Percentiles rank a stretch among this genome's conserved stretches.
phyloP scores from a whole-genome alignment of 2,329 filamentous ascomycete genomes.

The Aspergillus costaricaensis region DNA sequence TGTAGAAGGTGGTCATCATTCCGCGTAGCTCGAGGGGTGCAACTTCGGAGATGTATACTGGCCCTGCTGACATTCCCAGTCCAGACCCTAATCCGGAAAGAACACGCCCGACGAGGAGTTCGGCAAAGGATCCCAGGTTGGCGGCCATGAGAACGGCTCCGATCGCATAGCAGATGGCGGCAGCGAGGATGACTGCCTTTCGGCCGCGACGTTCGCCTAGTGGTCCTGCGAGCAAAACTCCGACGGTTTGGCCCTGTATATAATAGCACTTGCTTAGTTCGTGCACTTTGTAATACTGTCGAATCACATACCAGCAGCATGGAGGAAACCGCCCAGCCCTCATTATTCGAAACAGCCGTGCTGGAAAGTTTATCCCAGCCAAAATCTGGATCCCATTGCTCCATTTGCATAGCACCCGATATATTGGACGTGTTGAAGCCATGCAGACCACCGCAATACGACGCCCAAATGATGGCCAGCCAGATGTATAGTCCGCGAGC shows the following conservation, averaged over 20 bases:
- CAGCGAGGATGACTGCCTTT: constrained; percentile 19
- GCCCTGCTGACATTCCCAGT: constrained; percentile 52
- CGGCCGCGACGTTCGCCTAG: constrained; percentile 24
- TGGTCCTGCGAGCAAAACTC: constrained; percentile 21
- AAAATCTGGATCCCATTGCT: constrained; percentile 22
- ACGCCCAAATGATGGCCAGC: constrained; percentile 24
- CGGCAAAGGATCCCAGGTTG: constrained; percentile 21
- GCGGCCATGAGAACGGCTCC: constrained; percentile 24
- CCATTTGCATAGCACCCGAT: constrained; percentile 24
- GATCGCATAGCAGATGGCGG: constrained; percentile 21
- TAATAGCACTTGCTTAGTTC: neutral
- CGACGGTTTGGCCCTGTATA: constrained; percentile 15
- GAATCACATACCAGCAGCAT: constrained; percentile 21
- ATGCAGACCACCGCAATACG: constrained; percentile 24
- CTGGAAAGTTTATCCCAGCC: constrained; percentile 17
- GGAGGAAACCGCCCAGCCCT: constrained; percentile 24
- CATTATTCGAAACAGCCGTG: constrained; percentile 15
- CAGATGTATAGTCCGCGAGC: constrained; percentile 20
- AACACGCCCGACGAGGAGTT: constrained; percentile 20
- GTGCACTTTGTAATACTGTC: neutral
- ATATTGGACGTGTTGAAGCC: constrained; percentile 29
- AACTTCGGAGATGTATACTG: constrained; percentile 85
- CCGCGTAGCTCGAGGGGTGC: constrained; percentile 71
- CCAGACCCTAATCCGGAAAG: constrained; percentile 23
- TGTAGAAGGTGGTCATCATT: constrained; percentile 28